phyloP scores from a whole-genome alignment of 306 rosid species.

The Quercus alba region DNA sequence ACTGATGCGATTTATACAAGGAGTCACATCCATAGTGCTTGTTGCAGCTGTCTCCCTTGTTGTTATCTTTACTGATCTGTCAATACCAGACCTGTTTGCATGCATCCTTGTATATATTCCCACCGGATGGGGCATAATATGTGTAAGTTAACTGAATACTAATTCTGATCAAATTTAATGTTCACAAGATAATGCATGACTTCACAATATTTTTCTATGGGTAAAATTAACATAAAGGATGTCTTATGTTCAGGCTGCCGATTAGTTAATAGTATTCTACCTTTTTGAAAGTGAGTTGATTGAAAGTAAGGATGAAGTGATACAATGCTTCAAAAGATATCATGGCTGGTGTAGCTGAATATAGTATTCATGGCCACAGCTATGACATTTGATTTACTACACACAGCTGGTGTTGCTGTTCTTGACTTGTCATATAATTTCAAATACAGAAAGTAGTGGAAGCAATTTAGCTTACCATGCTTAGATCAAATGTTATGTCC shows the following conservation, averaged over 20 bases:
- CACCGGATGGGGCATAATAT: constrained; percentile 87
- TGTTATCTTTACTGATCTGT: constrained; percentile 54
- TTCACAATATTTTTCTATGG: too few species aligned
- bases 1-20: constrained; percentile 77
- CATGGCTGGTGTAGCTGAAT: neutral
- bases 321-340: neutral
- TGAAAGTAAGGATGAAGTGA: neutral
- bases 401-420: neutral
- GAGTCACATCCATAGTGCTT: constrained; percentile 62
- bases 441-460: neutral
- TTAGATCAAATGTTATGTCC: neutral
- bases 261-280: neutral
- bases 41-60: constrained; percentile 64
- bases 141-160: constrained; percentile 49
- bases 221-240: too few species aligned
- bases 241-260: neutral
- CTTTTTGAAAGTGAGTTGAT: neutral
- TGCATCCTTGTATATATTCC: constrained; percentile 81
- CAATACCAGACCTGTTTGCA: constrained; percentile 83
- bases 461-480: neutral
- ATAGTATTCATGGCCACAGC: neutral
- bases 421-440: neutral
- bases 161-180: neutral
- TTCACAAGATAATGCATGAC: neutral
- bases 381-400: neutral